Conservation (phyloP, 2,329 filamentous ascomycete species). For the Epichloe scottii region DNA sequence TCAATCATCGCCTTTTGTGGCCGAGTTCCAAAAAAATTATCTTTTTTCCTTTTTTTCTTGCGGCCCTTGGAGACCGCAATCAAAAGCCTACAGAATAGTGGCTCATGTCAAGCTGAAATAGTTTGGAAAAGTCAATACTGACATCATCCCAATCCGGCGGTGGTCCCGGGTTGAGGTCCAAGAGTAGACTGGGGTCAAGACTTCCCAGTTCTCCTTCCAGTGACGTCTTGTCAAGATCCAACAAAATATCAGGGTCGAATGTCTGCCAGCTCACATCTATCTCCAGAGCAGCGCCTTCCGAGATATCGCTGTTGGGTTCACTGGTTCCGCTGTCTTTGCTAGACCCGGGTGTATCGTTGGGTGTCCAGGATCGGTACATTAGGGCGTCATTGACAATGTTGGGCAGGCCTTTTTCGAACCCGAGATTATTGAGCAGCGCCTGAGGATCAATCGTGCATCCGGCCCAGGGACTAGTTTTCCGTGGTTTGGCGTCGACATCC, state of each 20-base stretch:
- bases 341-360: conserved; percentile 53
- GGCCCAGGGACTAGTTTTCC: conserved; percentile 22
- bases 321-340: conserved; percentile 47
- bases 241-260: conserved; percentile 32
- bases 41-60: too few relatives aligned
- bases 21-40: too few relatives aligned
- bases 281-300: conserved; percentile 40
- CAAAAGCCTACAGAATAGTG: conserved; percentile 19
- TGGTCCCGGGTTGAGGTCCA: conserved; percentile 13
- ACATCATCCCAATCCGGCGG: conserved; percentile 37
- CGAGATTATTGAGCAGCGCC: conserved; percentile 21
- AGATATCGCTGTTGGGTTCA: conserved; percentile 50
- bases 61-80: not conserved
- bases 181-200: conserved; percentile 18
- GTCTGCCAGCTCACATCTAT: conserved; percentile 39
- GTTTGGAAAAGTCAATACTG: conserved; percentile 36
- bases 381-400: conserved; percentile 41
- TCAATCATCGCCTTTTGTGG: not conserved
- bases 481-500: conserved; percentile 4
- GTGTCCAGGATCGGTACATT: conserved; percentile 42
- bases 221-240: conserved; percentile 27
- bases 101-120: conserved; percentile 37
- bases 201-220: conserved; percentile 13
- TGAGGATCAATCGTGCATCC: conserved; percentile 39
- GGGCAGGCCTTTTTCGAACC: conserved; percentile 20